Evolutionary conservation across 2,329 filamentous ascomycete genomes (phyloP).

Genomic region (Lachnellula suecica): DNA sequence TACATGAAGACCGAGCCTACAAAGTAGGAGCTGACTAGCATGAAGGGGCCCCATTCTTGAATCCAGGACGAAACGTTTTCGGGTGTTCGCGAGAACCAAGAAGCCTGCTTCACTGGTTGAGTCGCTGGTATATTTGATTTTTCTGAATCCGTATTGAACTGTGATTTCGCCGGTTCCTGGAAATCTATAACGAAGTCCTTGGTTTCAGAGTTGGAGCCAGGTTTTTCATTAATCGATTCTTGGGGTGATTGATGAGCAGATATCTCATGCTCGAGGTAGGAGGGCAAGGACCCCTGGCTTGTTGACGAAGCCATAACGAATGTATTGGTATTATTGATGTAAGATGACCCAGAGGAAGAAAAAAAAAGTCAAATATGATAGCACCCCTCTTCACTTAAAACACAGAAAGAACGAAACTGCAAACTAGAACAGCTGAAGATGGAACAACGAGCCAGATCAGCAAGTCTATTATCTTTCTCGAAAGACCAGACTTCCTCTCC

Average conservation of each 20-base stretch:
- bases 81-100: background rate
- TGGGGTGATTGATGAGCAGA: background rate
- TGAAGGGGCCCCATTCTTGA: slow-evolving; percentile 41
- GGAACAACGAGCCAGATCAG: background rate
- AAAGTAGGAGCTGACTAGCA: slow-evolving; percentile 40
- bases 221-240: background rate
- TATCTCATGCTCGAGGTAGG: background rate
- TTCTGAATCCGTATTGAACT: background rate
- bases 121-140: background rate
- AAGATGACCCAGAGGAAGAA: background rate
- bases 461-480: background rate
- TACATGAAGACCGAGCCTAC: slow-evolving; percentile 41
- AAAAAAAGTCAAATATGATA: background rate
- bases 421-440: background rate
- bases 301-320: background rate
- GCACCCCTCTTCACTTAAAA: background rate
- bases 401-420: background rate
- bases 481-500: too few species aligned
- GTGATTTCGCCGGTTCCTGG: background rate
- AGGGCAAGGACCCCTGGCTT: background rate
- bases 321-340: background rate
- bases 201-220: background rate
- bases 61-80: slow-evolving; percentile 13
- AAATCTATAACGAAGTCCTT: background rate
- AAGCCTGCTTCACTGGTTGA: background rate